phyloP scores from a whole-genome alignment of 108 stramenopile genomes.

The Thalassiosira profunda region DNA sequence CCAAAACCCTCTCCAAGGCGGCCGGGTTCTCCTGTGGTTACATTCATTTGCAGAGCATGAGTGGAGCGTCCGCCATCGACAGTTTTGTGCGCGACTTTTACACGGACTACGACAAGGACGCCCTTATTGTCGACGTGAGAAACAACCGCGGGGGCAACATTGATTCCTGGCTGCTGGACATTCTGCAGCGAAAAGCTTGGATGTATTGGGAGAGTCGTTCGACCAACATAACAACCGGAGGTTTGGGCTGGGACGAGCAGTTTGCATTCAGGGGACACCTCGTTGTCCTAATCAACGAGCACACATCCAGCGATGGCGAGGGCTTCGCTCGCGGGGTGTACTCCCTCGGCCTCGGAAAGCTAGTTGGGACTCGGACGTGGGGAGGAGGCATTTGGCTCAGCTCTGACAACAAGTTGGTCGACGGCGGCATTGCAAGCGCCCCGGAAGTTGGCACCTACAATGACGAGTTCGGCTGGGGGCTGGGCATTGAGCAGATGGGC shows the following conservation, averaged over 20 bases:
- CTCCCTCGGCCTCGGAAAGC: constrained; percentile 74
- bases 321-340: constrained; percentile 75
- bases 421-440: constrained; percentile 75
- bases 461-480: constrained; percentile 70
- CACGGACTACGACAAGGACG: constrained; percentile 74
- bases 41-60: constrained; percentile 68
- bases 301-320: constrained; percentile 79
- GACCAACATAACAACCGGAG: constrained; percentile 53
- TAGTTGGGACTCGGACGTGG: constrained; percentile 84
- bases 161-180: constrained; percentile 74
- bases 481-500: constrained; percentile 74
- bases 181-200: constrained; percentile 74
- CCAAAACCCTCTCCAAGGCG: constrained; percentile 51
- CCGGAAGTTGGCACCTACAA: constrained; percentile 78
- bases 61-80: constrained; percentile 57
- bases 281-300: constrained; percentile 76
- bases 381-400: constrained; percentile 83
- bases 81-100: constrained; percentile 79
- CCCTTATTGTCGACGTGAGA: constrained; percentile 76
- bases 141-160: constrained; percentile 81
- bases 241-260: constrained; percentile 72
- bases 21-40: constrained; percentile 75
- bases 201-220: constrained; percentile 72
- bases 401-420: constrained; percentile 73
- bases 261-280: constrained; percentile 80